Conservation (phyloP, 2,329 filamentous ascomycete genomes). For the Gaeumannomyces sp. region DNA sequence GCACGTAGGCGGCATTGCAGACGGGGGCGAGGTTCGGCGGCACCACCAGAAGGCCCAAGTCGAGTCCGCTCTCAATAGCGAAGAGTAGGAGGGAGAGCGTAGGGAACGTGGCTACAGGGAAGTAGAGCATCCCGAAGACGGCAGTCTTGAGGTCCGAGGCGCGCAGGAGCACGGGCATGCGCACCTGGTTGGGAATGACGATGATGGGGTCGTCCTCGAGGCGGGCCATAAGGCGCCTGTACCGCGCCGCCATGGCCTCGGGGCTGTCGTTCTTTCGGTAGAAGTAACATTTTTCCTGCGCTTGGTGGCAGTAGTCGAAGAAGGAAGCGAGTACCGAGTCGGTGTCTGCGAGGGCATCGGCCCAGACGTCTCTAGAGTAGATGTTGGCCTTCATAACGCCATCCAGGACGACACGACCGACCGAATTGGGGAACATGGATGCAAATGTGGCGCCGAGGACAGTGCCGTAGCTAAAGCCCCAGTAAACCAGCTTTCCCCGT, state of each 20-base stretch:
- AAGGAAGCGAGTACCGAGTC: conserved; percentile 41
- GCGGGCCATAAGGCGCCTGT: conserved; percentile 24
- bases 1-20: conserved; percentile 10
- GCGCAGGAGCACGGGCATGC: conserved; percentile 30
- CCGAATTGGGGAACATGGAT: conserved; percentile 27
- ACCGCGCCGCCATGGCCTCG: conserved; percentile 24
- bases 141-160: conserved; percentile 29
- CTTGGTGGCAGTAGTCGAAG: conserved; percentile 40
- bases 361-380: conserved; percentile 26
- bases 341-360: conserved; percentile 3
- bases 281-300: conserved; percentile 32
- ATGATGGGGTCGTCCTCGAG: conserved; percentile 29
- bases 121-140: conserved; percentile 30
- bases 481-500: conserved; percentile 24
- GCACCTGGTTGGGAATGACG: conserved; percentile 21
- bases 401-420: conserved; percentile 27
- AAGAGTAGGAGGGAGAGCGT: conserved; percentile 5
- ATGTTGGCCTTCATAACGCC: conserved; percentile 25
- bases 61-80: conserved; percentile 9
- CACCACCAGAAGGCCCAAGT: conserved; percentile 9
- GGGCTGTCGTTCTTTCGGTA: conserved; percentile 29
- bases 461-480: conserved; percentile 33
- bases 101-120: conserved; percentile 22
- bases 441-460: conserved; percentile 30
- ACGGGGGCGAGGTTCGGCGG: conserved; percentile 13